A percentile compares a stretch with the other conserved stretches of the same genome.
Conservation (phyloP, 805 yeast genomes). For the Ogataea methylovora region DNA sequence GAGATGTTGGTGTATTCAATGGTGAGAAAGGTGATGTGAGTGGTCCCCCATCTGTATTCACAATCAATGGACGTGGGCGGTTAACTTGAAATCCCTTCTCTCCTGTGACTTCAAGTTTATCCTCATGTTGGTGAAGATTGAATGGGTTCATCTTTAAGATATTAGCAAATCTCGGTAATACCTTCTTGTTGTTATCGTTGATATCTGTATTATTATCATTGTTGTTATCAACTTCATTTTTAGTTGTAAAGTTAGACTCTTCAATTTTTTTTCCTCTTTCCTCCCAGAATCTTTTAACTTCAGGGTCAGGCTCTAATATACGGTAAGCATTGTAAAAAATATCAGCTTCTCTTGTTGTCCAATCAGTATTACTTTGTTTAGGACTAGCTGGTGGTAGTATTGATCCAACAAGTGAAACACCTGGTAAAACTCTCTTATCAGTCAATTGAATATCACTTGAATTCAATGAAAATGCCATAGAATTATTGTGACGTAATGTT, state of each 20-base stretch:
- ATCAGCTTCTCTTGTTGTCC: slow-evolving; percentile 57
- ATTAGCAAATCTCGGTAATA: too few relatives aligned
- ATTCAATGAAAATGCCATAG: slow-evolving; percentile 7
- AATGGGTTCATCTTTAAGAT: too few relatives aligned
- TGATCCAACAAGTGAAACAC: slow-evolving; percentile 7
- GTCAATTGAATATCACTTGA: slow-evolving; percentile 17
- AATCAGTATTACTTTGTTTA: slow-evolving; percentile 26
- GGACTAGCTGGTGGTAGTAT: neutral
- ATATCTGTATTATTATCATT: neutral
- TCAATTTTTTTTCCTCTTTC: slow-evolving; percentile 29
- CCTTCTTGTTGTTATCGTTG: too few relatives aligned
- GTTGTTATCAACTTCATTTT: neutral
- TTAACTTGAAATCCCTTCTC: too few relatives aligned
- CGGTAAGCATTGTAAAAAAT: slow-evolving; percentile 36
- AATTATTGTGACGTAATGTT: slow-evolving; percentile 1
- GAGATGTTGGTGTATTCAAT: too few relatives aligned
- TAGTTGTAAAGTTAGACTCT: slow-evolving; percentile 8
- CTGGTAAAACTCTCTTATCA: slow-evolving; percentile 18
- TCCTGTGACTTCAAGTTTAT: too few relatives aligned
- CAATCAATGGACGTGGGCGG: too few relatives aligned
- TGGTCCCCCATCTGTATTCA: too few relatives aligned
- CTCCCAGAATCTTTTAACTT: slow-evolving; percentile 45
- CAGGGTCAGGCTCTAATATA: slow-evolving; percentile 38
- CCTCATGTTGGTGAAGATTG: too few relatives aligned
- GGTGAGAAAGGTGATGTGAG: too few relatives aligned